Base-by-base conservation (phyloP, 192 early-diverging fungal genomes). In the Gamsiella multidivaricata region DNA sequence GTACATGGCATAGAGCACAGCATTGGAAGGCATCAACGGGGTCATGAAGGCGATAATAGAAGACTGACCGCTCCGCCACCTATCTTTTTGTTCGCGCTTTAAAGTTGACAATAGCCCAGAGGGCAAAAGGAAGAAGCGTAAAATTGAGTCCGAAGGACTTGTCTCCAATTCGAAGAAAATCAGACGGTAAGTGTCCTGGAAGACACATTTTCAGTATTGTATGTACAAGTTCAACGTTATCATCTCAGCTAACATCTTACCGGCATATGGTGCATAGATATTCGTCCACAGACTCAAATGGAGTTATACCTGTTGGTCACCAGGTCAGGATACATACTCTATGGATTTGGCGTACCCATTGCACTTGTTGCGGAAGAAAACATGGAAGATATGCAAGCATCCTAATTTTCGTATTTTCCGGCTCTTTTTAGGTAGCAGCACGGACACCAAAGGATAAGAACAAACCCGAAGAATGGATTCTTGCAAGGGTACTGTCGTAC, bases 401-500 rank as follows among this genome's bases (percentile, higher is more conserved):
- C n/a, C n/a, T n/a, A n/a, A n/a, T 18, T 4, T 26, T 50, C 2
- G 14, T 12, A 31, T 1, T 17, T 37, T 12, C 51, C 15, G 9
- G 8, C 25, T 12, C 8, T 31, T 12, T 60, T 54, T 57, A 85
- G 81, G 85, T 87, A 1, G 86, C 86, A 20, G 86, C 86, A 8
- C 74, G 78, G 28, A 83, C 81, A 61, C 81, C 81, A 53, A 84
- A 82, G 46, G 61, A 79, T 45, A 88, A 88, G 52, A 81, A 85
- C 49, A 82, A 80, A 50, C 67, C 74, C 26, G 73, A 88, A 57
- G 85, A 88, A 45, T 88, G 87, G 87, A 88, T 88, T 25, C 45
- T 85, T 47, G 87, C 87, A 10, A 65, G 76, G 5, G 83, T 84
- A 3, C 50, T 88, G 29, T 56, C 50, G 6, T 88, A 83, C 37